Base-by-base conservation (phyloP, 768 basidiomycete species). In the Rubroboletus pulcherrimus region DNA sequence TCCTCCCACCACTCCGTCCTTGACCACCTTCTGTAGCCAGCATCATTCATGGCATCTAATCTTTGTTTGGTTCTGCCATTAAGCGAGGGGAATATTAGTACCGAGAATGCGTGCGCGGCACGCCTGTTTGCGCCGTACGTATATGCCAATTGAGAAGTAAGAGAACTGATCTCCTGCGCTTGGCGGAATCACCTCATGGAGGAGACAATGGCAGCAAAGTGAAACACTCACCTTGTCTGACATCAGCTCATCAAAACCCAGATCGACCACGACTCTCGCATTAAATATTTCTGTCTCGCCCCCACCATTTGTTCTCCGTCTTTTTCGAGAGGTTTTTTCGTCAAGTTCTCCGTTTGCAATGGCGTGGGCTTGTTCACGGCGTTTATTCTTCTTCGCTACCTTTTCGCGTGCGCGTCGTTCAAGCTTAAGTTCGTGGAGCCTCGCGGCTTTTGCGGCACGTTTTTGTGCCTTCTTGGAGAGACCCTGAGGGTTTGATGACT, bases 181-280 rank as follows among this genome's bases (percentile, higher is more conserved):
- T 47, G 54, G 30, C 51, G 45, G 40, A 34, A 51, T 63, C 48
- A 63, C 59, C 42, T 53, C 49, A 26, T 42, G 56, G 46, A 51
- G 33, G 38, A 54, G 48, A 50, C 58, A 54, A 54, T 55, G 34
- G n/a, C 29, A 37, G n/a, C 29, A 49, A 56, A 57, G 44, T 46
- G 60, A 62, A 47, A 56, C 47, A 71, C 86, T 61, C 71, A 95
- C 94, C 77, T 94, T 92, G 58, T 96, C 93, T 54, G 77, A 84
- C 96, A 98, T 98, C 73, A 86, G 77, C 42, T 94, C 83, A 68
- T 98, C 95, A 69, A 97, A 98, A 9, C 86, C 92, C 17, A 98
- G 78, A 74, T 99, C 97, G 19, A 98, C 71, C 34, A 92, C 82
- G 4, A 93, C 79, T 55, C 78, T 80, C 21, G 88, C 91, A 7